These are phyloP conservation scores for Rosa hybrid DNA, from an alignment of 331 rosid species.

Conservation along the genomic window DNA sequence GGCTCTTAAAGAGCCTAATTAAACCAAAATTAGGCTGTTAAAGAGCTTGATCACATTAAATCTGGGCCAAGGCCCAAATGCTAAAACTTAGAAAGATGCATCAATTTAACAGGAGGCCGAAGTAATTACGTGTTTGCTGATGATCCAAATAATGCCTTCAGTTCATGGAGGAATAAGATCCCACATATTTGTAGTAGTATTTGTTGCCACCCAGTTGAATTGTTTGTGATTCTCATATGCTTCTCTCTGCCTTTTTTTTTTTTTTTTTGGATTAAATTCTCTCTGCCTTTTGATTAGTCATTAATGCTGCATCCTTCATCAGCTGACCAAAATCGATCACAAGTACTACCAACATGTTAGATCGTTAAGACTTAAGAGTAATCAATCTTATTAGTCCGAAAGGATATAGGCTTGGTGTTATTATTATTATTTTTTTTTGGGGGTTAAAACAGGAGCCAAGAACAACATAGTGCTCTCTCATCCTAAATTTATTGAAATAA, in stretches of 20 bases:
- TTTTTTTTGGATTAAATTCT: background rate
- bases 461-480: no score
- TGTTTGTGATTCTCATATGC: constrained; percentile 37
- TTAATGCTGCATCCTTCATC: constrained; percentile 18
- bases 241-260: constrained; percentile 21
- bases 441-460: no score
- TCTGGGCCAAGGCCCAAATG: background rate
- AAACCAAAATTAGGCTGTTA: background rate
- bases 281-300: constrained; percentile 38
- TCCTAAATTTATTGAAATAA: no score
- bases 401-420: background rate
- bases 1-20: background rate
- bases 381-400: background rate
- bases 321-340: constrained; percentile 34
- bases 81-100: no score
- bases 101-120: background rate
- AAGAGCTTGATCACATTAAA: background rate
- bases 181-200: constrained; percentile 55
- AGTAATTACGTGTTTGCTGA: constrained; percentile 43
- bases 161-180: constrained; percentile 50
- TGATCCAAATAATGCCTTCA: constrained; percentile 70
- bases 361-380: background rate
- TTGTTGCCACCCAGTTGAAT: constrained; percentile 33
- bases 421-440: no score
- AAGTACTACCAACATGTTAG: background rate